phyloP scores from a whole-genome alignment of 331 rosid genomes.

The Rhamnella rubrinervis region DNA sequence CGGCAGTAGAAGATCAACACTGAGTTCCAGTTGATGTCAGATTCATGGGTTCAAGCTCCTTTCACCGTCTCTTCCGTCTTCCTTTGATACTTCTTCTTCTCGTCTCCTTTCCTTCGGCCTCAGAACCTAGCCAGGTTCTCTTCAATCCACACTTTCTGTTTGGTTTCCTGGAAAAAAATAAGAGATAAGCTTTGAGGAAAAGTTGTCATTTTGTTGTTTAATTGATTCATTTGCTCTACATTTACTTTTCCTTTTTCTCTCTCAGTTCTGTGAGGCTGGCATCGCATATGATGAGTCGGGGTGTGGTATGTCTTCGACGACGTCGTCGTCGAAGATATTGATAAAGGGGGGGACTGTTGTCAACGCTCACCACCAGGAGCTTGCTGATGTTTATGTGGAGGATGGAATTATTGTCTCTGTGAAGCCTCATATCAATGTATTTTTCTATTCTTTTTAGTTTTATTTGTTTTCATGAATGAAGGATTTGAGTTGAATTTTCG shows the following conservation, averaged over 20 bases:
- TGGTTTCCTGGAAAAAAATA: constrained; percentile 17
- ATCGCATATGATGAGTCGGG: constrained; percentile 38
- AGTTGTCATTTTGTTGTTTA: neutral
- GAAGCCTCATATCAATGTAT: constrained; percentile 55
- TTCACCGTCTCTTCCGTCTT: neutral
- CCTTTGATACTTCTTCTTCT: constrained; percentile 13
- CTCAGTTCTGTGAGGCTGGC: constrained; percentile 69
- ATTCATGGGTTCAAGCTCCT: constrained; percentile 26
- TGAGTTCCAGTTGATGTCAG: too few species aligned
- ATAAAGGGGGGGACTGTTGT: constrained; percentile 79
- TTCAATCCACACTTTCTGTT: neutral
- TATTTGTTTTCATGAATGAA: neutral
- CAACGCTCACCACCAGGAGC: constrained; percentile 65
- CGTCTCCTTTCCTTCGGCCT: neutral
- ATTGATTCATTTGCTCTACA: neutral
- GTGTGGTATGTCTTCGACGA: constrained; percentile 31
- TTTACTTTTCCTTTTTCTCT: neutral
- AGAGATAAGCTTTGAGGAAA: neutral
- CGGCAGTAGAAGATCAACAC: too few species aligned
- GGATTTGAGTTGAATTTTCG: neutral
- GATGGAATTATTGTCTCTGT: constrained; percentile 66
- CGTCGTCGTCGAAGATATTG: constrained; percentile 47
- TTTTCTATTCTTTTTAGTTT: neutral
- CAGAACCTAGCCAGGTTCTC: constrained; percentile 39
- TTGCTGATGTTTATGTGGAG: constrained; percentile 76